Conservation (phyloP, 2,329 filamentous ascomycete genomes). For the Colletotrichum graminicola region DNA sequence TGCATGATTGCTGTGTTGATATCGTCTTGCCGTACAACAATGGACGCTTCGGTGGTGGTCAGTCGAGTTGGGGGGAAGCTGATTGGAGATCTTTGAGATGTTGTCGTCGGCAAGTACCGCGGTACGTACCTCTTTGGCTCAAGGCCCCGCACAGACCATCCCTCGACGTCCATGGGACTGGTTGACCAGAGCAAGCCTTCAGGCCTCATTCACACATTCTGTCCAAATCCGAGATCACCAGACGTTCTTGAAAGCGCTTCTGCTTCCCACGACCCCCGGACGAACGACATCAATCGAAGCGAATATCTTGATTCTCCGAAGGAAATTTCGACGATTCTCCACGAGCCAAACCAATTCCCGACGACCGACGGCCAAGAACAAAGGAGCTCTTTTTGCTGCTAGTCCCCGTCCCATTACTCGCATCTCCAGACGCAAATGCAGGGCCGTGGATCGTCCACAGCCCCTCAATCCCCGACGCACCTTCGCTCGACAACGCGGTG, state of each 20-base stretch:
- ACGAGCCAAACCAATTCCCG: slow-evolving; percentile 14
- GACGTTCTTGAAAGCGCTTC: slow-evolving; percentile 34
- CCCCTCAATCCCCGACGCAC: slow-evolving; percentile 25
- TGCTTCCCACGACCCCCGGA: slow-evolving; percentile 19
- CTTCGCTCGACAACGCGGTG: slow-evolving; percentile 17
- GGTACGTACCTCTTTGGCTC: slow-evolving; percentile 33
- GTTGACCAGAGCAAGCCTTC: slow-evolving; percentile 39
- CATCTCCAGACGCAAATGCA: slow-evolving; percentile 38
- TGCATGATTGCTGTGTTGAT: slow-evolving; percentile 47
- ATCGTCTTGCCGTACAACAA: slow-evolving; percentile 38
- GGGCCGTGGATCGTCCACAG: slow-evolving; percentile 39
- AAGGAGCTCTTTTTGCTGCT: slow-evolving; percentile 35
- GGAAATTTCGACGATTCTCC: neutral
- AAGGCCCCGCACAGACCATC: slow-evolving; percentile 37
- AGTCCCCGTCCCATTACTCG: slow-evolving; percentile 16
- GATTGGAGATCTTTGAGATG: slow-evolving; percentile 38
- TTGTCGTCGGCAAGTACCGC: slow-evolving; percentile 42
- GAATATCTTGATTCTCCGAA: neutral
- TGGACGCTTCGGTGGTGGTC: slow-evolving; percentile 33
- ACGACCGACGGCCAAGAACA: slow-evolving; percentile 34
- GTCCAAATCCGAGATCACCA: slow-evolving; percentile 38
- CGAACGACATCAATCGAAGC: slow-evolving; percentile 24
- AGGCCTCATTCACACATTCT: slow-evolving; percentile 39
- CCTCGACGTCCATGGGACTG: slow-evolving; percentile 16
- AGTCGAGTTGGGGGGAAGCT: slow-evolving; percentile 41